Base-by-base conservation (phyloP, 2,329 filamentous ascomycete genomes). In the Aspergillus ochraceoroseus region DNA sequence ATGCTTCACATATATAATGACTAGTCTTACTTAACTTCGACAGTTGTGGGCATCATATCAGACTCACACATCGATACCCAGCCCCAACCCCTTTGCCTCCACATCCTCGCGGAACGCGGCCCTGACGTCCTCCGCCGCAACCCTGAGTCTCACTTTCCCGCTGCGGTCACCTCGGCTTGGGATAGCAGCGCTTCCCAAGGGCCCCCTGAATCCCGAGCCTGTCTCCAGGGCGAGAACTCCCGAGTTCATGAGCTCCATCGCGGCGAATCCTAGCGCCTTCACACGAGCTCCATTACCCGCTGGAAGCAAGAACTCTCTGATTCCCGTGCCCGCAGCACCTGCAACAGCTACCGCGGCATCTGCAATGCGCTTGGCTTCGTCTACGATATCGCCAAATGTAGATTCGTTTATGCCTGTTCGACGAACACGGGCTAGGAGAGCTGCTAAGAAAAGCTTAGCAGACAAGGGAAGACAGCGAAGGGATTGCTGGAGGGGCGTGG, bases 41-140 rank as follows among this genome's bases (percentile, higher is more conserved):
- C n/a, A n/a, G n/a, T n/a, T n/a, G n/a, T n/a, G n/a, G n/a, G n/a
- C n/a, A n/a, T n/a, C n/a, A n/a, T n/a, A 25, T 25, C 4, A 15
- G n/a, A n/a, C n/a, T 56, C 47, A 65, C 32, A 52, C 44, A 39
- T 66, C 63, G 50, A 62, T 58, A 1, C 64, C 64, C 34, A 89
- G 76, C 19, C 87, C 86, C 57, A 95, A 71, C 26, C 84, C 82
- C 64, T 82, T 88, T 40, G 94, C 82, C 59, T 95, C 87, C 5
- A 78, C 79, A 67, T 98, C 92, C 51, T 95, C 89, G 44, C 83
- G 80, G 53, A 96, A 80, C 19, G 90, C 92, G 60, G 87, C 77
- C 59, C 83, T 83, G 18, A 98, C 80, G 66, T 98, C 90, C 57
- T 96, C 90, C 45, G 95, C 87, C 8, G 86, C 85, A 51, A 96